A percentile compares a stretch with the other conserved stretches of the same genome.
Evolutionary conservation across 164 flowering plant species (phyloP).

Genomic region (Saururus chinensis): DNA sequence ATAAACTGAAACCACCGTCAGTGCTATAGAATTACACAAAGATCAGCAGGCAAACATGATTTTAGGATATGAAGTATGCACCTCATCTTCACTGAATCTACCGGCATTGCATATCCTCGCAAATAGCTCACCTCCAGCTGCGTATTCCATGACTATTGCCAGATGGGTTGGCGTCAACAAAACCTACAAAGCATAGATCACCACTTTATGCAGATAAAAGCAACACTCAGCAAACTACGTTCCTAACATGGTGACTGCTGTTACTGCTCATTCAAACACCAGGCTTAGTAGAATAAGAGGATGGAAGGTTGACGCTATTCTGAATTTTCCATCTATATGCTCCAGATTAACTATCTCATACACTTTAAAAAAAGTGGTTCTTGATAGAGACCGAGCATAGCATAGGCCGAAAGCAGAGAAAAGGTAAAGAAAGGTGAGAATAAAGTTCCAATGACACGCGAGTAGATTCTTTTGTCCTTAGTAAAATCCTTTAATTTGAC

Average conservation of each 20-base stretch:
- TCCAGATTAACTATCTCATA: too few relatives aligned
- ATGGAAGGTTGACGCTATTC: background rate
- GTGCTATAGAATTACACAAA: background rate
- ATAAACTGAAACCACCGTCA: background rate
- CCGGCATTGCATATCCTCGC: conserved; percentile 75
- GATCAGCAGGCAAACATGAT: background rate
- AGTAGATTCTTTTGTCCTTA: background rate
- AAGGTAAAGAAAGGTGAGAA: background rate
- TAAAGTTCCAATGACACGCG: background rate
- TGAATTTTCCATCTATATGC: too few relatives aligned
- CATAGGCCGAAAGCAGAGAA: background rate
- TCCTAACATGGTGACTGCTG: background rate
- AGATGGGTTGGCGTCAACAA: conserved; percentile 71
- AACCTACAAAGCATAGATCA: conserved; percentile 25
- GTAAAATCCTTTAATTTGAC: too few relatives aligned
- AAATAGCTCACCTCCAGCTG: conserved; percentile 80
- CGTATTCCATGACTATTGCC: conserved; percentile 88
- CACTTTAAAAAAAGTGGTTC: too few relatives aligned
- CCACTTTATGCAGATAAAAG: background rate
- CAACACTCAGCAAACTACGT: background rate
- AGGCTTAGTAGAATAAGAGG: background rate
- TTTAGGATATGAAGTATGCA: conserved; percentile 3
- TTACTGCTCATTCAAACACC: background rate
- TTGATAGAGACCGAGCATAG: background rate
- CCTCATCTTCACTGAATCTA: conserved; percentile 87